Conservation (phyloP, 2,329 filamentous ascomycete species). For the Hortaea werneckii region DNA sequence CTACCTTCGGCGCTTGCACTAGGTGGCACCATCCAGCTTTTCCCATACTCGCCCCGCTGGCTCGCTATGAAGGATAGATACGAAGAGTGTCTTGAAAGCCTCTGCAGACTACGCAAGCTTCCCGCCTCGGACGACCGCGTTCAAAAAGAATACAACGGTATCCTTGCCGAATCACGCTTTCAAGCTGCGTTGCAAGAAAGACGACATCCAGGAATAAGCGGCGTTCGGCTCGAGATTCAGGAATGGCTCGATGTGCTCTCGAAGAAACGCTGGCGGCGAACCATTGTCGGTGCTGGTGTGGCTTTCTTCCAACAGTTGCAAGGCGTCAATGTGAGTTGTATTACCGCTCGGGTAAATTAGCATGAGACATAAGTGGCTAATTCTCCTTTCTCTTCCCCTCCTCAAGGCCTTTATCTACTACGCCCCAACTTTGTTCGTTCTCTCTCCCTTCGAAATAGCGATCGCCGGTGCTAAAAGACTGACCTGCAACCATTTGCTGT, state of each 20-base stretch:
- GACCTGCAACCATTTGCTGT: too few species aligned
- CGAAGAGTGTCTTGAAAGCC: conserved; percentile 10
- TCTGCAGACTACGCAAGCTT: conserved; percentile 14
- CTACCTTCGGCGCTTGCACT: conserved; percentile 11
- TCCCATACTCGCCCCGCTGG: conserved; percentile 20
- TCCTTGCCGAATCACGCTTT: neutral
- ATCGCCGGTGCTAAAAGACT: too few species aligned
- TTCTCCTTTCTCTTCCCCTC: too few species aligned
- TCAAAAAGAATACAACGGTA: neutral
- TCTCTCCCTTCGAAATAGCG: too few species aligned
- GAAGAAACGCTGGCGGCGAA: neutral
- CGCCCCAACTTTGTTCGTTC: conserved; percentile 32
- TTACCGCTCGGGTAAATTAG: neutral
- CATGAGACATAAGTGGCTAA: too few species aligned
- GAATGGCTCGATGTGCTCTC: neutral
- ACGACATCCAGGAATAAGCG: neutral
- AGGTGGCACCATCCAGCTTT: conserved; percentile 13
- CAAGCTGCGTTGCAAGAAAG: neutral
- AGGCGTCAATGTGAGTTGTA: too few species aligned
- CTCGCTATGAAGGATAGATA: conserved; percentile 11
- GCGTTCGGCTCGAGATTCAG: neutral
- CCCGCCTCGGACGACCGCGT: neutral
- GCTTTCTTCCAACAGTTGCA: neutral
- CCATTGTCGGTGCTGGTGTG: neutral
- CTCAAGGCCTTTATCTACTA: too few species aligned